Conservation (phyloP, 345 rosid species). For the Sisymbrium altissimum region DNA sequence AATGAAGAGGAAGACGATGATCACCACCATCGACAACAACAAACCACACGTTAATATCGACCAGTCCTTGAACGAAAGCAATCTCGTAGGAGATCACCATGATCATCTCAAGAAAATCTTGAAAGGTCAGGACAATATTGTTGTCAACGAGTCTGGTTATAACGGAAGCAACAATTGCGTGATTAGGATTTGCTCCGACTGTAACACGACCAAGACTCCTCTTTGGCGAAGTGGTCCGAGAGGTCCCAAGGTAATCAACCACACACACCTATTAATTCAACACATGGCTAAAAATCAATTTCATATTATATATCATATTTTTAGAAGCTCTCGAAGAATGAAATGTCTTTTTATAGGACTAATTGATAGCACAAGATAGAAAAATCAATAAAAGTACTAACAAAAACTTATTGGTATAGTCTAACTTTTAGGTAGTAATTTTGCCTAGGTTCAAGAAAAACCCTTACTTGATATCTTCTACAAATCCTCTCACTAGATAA, state of each 20-base stretch:
- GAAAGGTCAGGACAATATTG: conserved; percentile 20
- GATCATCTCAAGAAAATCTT: conserved; percentile 29
- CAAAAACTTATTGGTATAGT: background rate
- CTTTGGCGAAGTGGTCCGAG: conserved; percentile 95
- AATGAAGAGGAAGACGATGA: conserved; percentile 55
- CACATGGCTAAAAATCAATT: background rate
- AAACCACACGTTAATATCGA: background rate
- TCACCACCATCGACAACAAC: conserved; percentile 26
- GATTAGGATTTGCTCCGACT: conserved; percentile 60
- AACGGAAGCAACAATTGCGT: conserved; percentile 23
- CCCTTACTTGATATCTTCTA: background rate
- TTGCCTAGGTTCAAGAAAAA: background rate
- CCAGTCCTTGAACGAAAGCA: background rate
- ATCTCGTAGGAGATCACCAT: background rate
- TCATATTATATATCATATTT: background rate
- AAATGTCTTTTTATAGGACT: background rate
- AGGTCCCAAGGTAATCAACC: conserved; percentile 81
- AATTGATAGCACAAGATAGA: background rate
- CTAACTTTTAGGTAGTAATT: background rate
- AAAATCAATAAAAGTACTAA: background rate
- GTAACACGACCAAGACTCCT: conserved; percentile 94
- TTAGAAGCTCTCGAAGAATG: background rate
- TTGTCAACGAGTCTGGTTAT: conserved; percentile 29
- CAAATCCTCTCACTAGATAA: background rate
- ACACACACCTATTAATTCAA: background rate